Base-by-base conservation (phyloP, 441 rosid genomes). In the Croton laevigatus region DNA sequence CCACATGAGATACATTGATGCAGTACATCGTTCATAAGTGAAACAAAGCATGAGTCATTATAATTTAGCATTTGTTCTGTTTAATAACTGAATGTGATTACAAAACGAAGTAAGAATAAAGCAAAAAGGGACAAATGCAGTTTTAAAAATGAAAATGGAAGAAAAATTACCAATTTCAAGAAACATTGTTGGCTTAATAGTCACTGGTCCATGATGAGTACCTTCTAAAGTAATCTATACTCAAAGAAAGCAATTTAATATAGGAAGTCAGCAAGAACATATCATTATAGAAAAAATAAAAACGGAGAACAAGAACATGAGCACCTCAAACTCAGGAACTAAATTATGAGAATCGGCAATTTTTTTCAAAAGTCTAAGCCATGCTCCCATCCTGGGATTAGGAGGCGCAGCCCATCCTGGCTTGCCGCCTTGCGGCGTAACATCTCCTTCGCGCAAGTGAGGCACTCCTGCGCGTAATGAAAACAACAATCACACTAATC, bases 321-420 rank as follows among this genome's bases (percentile, higher is more conserved):
- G 13, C 4, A 88, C 98, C 95, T 91, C 98, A 80, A 91, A 91
- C 73, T 91, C 97, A 80, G 96, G 94, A 80, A 91, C 83, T 72
- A 90, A 83, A 80, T 81, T 72, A 77, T 79, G 93, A 76, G 91
- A 84, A 10, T 63, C 69, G 3, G 95, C 97, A 71, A 91, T 61
- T 45, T 76, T 82, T 78, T 84, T 89, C 79, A 94, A 73, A 54
- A 81, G 86, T 48, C 97, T 83, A 40, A 90, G 79, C 98, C 97
- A 90, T 0, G 97, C 95, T 5, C 97, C 95, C 2, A 91, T 84
- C 73, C 92, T 89, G 37, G 98, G 97, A 80, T 77, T 80, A 0
- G 97, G 89, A 6, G 89, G 93, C 7, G 92, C 92, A 3, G 93
- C 97, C 98, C 98, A 94, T 19, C 88, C 96, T 0, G 92, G 90